Base-by-base conservation (phyloP, 768 basidiomycete genomes). In the Vararia minispora region DNA sequence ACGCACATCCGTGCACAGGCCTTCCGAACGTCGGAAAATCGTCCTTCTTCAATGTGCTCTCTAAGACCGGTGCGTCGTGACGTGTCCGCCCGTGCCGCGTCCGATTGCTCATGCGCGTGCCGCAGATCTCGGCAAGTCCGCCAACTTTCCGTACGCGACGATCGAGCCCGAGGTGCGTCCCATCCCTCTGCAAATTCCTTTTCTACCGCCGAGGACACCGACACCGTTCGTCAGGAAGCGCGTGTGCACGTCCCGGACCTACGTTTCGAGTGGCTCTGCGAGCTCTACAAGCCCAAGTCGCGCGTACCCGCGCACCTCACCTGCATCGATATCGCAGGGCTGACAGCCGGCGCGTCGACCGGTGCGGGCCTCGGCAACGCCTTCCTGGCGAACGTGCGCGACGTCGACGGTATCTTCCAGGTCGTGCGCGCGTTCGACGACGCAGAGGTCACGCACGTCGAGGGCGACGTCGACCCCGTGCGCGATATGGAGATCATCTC, bases 391-490 rank as follows among this genome's bases (percentile, higher is more conserved):
- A 90, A 98, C 57, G 92, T 99, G 29, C 84, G 95, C 41, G 88
- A 95, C 8, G 94, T 98, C 44, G 95, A 99, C 56, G 95, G 95
- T 52, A 99, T 99, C 54, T 99, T 98, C 71, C 95, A 98, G 58
- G 81, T 97, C 45, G 79, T 98, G 40, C 86, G 95, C 36, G 91
- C 94, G 5, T 99, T 99, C 57, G 95, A 98, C 54, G 95, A 99
- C 53, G 83, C 91, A n/a, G 95, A 99, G 52, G 91, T 99, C 57
- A 98, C 84, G 49, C 95, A 99, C 60, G 94, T 98, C 45, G 95
- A 98, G 63, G 95, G 95, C 30, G 95, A 98, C 51, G 91, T 99
- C 41, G 72, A 98, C 60, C 95, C 95, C 9, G 46, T 85, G 27
- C 82, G 95, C 42, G 95, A 99, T 62, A 97, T 98, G 92, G 78